Evolutionary conservation across 495 filamentous ascomycete species (phyloP), one percentile per base, ranked within the genome.

Genomic region (Talaromyces proteolyticus): DNA sequence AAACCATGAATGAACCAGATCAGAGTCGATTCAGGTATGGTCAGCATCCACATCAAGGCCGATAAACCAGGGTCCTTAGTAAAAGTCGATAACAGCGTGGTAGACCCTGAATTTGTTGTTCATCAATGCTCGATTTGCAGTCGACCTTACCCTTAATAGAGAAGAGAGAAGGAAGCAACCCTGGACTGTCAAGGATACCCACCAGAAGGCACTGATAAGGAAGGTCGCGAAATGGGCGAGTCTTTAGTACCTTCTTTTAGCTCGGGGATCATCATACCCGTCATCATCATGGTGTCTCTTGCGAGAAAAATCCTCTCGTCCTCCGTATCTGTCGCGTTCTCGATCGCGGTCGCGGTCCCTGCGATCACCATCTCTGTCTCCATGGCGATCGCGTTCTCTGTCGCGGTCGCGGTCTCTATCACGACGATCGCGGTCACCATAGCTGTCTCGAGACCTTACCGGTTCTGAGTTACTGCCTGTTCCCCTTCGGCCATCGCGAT

Each of bases 221-320:
- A 49, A 54, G 57, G 51, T 56, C 57, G 52, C 51, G 49, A 40
- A 56, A 52, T 38, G 12, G 50, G 58, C 51, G 66, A 62, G 42
- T 53, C 46, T 47, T 71, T 74, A 90, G 72, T 91, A 91, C 59
- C 88, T 84, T 65, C 87, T 80, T 59, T 88, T 78, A 61, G 83
- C 86, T 49, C 89, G 80, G 34, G 86, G 81, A 64, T 93, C 88
- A 57, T 92, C 87, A 62, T 89, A 83, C 53, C 79, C 66, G 60
- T 80, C 74, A 59, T 73, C 71, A 44, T 77, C 74, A 62, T 79
- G 73, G 53, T 70, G 60, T 56, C 80, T 73, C 66, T 84, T 86
- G 51, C 80, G 70, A 53, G 70, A 70, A 47, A 66, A 62, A 46
- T 79, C 70, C 53, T 89, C 86, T 40, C 83, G 71, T 54, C 74